Evolutionary conservation across 2,329 filamentous ascomycete genomes (phyloP), one percentile per base, ranked within the genome.

Genomic region (Sarocladium strictum): DNA sequence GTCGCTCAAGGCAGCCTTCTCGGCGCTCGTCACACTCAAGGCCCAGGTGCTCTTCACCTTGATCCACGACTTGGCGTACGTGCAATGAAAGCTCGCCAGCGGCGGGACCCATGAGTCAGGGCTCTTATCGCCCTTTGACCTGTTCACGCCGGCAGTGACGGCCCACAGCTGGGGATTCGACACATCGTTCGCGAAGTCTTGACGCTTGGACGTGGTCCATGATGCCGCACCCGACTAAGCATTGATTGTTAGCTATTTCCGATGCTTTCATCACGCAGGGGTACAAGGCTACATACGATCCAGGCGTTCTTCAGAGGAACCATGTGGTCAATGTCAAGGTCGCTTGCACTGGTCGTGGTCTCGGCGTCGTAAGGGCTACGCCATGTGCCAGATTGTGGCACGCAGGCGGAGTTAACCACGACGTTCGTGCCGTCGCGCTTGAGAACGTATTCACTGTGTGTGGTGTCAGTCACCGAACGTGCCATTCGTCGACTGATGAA

Each of bases 241-340:
- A 45, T 53, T 54, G 19, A 14, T 35, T n/a, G n/a, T n/a, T n/a
- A n/a, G n/a, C n/a, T n/a, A n/a, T n/a, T n/a, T n/a, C n/a, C n/a
- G n/a, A n/a, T n/a, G n/a, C n/a, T n/a, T n/a, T n/a, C n/a, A n/a
- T n/a, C n/a, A n/a, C n/a, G n/a, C n/a, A 26, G 14, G 12, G 50
- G 14, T 14, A 33, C 37, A 23, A 45, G 32, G 17, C 11, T 26
- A 69, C 76, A 63, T 60, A 84, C 81, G 58, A 87, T 83, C 89
- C 88, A 93, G 4, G 89, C 88, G 64, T 92, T 90, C 65, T 86
- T 85, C 57, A 95, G 68, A 1, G 90, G 89, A 2, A 95, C 87
- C 71, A 94, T 77, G 67, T 94, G 90, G 67, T 94, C 90, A 57
- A 94, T 93, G 61, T 93, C 88, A 1, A 94, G 68, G 61, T 92